These are phyloP conservation scores for Boletus rex-veris DNA, from an alignment of 768 basidiomycete genomes.

Conservation along the genomic window DNA sequence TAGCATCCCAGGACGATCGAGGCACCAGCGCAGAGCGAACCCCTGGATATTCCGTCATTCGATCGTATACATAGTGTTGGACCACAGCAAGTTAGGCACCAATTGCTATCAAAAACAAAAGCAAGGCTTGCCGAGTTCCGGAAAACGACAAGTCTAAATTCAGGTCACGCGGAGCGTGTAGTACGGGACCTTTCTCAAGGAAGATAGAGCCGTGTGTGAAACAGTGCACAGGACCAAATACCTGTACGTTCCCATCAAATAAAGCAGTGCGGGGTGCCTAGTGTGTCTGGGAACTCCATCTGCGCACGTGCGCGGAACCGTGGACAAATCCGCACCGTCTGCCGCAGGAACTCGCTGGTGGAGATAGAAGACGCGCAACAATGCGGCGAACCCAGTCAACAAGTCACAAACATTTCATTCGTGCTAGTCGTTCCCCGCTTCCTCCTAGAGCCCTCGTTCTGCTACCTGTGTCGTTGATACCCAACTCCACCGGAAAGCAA, in stretches of 20 bases:
- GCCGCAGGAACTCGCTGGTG: background rate
- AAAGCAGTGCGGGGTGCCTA: no score
- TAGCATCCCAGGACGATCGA: background rate
- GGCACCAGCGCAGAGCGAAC: background rate
- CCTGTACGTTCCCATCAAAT: no score
- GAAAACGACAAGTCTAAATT: background rate
- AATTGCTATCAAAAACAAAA: background rate
- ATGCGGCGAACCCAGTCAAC: background rate
- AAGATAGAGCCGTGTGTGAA: no score
- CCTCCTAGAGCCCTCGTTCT: background rate
- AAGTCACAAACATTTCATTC: background rate
- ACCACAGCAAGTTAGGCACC: conserved; percentile 5
- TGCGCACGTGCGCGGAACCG: background rate
- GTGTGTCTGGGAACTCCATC: no score
- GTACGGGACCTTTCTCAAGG: no score
- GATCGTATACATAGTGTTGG: background rate
- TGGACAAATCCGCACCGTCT: background rate
- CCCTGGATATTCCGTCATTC: background rate
- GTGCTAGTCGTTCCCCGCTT: background rate
- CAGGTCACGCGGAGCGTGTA: no score
- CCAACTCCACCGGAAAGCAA: background rate
- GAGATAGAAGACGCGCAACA: background rate
- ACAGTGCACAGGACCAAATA: no score
- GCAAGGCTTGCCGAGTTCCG: background rate
- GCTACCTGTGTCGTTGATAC: background rate